Conservation (phyloP, 2,329 filamentous ascomycete species). For the Aspergillaceae sp. region DNA sequence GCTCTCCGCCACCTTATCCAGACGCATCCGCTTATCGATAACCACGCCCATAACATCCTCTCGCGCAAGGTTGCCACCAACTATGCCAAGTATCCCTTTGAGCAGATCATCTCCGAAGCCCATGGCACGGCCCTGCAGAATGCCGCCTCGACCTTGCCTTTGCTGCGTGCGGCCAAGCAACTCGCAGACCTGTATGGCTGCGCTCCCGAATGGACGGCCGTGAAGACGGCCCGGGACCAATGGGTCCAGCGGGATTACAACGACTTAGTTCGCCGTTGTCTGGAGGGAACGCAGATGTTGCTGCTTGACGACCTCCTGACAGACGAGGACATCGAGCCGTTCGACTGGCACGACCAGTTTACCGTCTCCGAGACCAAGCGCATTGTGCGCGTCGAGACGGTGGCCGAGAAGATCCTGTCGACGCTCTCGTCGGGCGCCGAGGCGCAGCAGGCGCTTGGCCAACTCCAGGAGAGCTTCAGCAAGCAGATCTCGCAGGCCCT, state of each 20-base stretch:
- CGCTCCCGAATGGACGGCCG: slow-evolving; percentile 51
- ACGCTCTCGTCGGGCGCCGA: slow-evolving; percentile 3
- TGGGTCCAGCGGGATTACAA: slow-evolving; percentile 44
- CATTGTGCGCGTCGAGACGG: slow-evolving; percentile 67
- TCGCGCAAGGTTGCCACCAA: slow-evolving; percentile 22
- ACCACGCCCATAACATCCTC: slow-evolving; percentile 41
- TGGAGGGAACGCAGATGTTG: slow-evolving; percentile 63
- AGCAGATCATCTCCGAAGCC: slow-evolving; percentile 65
- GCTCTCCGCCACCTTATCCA: slow-evolving; percentile 29
- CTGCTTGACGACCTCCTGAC: slow-evolving; percentile 71
- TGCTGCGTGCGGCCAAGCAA: slow-evolving; percentile 61
- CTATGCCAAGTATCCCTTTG: slow-evolving; percentile 39
- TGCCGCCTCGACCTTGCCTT: slow-evolving; percentile 54
- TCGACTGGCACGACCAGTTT: slow-evolving; percentile 58
- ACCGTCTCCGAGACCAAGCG: slow-evolving; percentile 57
- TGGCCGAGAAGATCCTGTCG: slow-evolving; percentile 57
- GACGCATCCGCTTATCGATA: slow-evolving; percentile 38
- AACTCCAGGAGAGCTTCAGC: slow-evolving; percentile 22
- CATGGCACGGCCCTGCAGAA: slow-evolving; percentile 58
- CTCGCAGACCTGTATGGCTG: slow-evolving; percentile 58
- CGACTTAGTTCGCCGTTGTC: slow-evolving; percentile 54
- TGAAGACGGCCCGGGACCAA: slow-evolving; percentile 42
- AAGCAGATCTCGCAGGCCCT: slow-evolving; percentile 48
- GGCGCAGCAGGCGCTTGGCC: slow-evolving; percentile 5
- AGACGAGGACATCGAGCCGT: slow-evolving; percentile 48